Evolutionary conservation across 1,284 basidiomycete species (phyloP).

Genomic region (Fistulinella staudtii): DNA sequence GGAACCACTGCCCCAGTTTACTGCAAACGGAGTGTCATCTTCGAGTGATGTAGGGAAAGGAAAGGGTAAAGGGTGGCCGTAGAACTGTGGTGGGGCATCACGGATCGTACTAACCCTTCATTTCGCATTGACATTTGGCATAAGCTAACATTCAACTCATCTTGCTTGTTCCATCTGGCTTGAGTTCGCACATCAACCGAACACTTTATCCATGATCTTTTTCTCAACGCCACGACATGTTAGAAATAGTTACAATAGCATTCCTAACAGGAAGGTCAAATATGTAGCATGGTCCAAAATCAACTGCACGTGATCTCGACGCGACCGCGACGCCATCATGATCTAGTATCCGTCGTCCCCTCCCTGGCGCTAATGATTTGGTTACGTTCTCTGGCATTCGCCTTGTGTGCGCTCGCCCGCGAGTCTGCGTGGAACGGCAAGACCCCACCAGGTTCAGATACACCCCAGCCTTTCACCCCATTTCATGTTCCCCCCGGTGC

Average conservation of each 20-base stretch:
- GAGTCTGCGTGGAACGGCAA: constrained; percentile 66
- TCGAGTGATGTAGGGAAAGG: constrained; percentile 36
- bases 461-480: constrained; percentile 48
- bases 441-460: constrained; percentile 48
- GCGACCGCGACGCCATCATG: too few relatives aligned
- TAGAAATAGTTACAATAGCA: constrained; percentile 36
- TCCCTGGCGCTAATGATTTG: neutral
- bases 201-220: constrained; percentile 25
- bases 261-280: constrained; percentile 22
- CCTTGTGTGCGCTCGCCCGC: constrained; percentile 9
- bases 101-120: constrained; percentile 21
- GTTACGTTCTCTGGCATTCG: constrained; percentile 11
- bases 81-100: constrained; percentile 35
- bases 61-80: constrained; percentile 64
- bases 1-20: constrained; percentile 53
- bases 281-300: constrained; percentile 15
- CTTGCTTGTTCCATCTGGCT: constrained; percentile 26
- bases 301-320: constrained; percentile 26
- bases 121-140: constrained; percentile 29
- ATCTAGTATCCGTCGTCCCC: neutral
- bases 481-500: constrained; percentile 72
- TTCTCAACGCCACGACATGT: constrained; percentile 28
- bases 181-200: constrained; percentile 25
- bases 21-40: constrained; percentile 9
- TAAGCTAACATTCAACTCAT: constrained; percentile 30